These are phyloP conservation scores for Chenopodium album DNA, from an alignment of 148 eudicot species.

Conservation along the genomic window DNA sequence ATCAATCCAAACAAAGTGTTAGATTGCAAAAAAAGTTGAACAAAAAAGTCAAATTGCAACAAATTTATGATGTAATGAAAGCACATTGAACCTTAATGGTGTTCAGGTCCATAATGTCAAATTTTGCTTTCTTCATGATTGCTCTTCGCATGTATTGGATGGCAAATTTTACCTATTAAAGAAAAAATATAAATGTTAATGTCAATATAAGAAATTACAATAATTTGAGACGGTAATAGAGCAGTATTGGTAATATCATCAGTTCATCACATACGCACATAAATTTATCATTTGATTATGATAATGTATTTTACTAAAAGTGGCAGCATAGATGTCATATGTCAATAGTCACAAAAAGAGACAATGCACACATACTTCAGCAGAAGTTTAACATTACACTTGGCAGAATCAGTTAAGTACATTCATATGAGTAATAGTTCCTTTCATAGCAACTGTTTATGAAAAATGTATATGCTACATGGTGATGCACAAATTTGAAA, in stretches of 20 bases:
- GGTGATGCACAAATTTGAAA: background rate
- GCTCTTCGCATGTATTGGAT: conserved; percentile 97
- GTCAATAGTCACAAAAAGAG: background rate
- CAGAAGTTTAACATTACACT: background rate
- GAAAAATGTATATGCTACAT: background rate
- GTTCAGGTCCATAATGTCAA: conserved; percentile 83
- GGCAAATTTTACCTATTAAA: conserved; percentile 83
- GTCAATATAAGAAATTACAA: background rate
- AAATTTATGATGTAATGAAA: background rate
- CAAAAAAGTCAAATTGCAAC: background rate
- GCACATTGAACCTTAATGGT: conserved; percentile 68
- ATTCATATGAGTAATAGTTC: background rate
- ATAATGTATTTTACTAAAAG: background rate
- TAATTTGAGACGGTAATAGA: background rate
- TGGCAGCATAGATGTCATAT: background rate
- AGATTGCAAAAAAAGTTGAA: no score
- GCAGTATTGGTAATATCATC: no score
- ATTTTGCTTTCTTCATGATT: conserved; percentile 87
- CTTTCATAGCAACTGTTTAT: background rate
- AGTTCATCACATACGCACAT: no score
- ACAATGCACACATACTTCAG: background rate
- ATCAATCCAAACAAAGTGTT: no score
- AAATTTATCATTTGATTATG: no score
- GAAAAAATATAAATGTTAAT: background rate
- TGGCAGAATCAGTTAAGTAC: background rate